Conservation (phyloP, 129 eudicot genomes). For the Chrysanthemum lavandulifolium region DNA sequence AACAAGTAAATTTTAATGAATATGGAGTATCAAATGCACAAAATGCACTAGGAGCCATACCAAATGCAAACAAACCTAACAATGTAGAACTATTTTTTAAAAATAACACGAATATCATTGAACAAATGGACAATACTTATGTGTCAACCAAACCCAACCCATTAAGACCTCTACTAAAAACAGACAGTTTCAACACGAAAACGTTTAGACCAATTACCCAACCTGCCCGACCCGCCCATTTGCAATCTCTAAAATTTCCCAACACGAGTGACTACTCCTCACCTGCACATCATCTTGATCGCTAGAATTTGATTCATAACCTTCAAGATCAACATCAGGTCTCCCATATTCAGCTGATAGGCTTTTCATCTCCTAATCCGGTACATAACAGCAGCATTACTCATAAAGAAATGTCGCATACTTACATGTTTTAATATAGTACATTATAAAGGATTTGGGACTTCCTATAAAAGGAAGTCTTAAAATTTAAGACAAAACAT, state of each 20-base stretch:
- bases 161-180: not conserved
- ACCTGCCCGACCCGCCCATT: conserved; percentile 16
- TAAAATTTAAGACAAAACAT: too few species aligned
- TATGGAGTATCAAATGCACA: not conserved
- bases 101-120: not conserved
- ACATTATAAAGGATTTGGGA: too few species aligned
- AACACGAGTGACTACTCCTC: conserved; percentile 13
- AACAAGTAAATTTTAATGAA: conserved; percentile 4
- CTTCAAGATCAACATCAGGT: conserved; percentile 26
- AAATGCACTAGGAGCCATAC: not conserved
- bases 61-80: not conserved
- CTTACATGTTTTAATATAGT: not conserved
- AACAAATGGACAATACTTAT: not conserved
- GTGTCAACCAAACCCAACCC: not conserved
- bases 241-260: conserved; percentile 4
- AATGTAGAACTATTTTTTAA: not conserved
- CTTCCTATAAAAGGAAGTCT: too few species aligned
- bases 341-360: conserved; percentile 30
- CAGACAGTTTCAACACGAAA: not conserved
- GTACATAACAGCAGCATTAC: conserved; percentile 27
- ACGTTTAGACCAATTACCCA: conserved; percentile 1
- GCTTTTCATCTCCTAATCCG: conserved; percentile 33
- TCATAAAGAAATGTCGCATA: not conserved
- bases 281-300: conserved; percentile 41
- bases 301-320: conserved; percentile 20